A percentile compares a stretch with the other conserved stretches of the same genome.
These are phyloP conservation scores for Monosporozyma servazzii DNA, from an alignment of 805 yeast genomes.

Conservation along the genomic window DNA sequence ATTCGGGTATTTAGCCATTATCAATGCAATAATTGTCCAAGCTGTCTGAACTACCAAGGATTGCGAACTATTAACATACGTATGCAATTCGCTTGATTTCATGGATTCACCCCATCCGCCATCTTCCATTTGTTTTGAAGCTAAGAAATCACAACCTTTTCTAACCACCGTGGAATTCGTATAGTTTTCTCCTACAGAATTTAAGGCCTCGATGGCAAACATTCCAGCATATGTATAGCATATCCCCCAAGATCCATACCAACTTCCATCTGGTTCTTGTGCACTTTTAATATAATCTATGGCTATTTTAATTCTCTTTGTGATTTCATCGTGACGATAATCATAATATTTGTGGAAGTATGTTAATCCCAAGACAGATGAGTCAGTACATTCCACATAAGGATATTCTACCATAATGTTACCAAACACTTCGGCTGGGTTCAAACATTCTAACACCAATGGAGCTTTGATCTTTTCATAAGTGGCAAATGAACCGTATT, in stretches of 20 bases:
- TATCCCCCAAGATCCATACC: constrained; percentile 99
- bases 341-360: constrained; percentile 59
- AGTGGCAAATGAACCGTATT: constrained; percentile 86
- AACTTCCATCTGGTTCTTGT: constrained; percentile 78
- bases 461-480: constrained; percentile 84
- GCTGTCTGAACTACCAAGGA: constrained; percentile 83
- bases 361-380: constrained; percentile 80
- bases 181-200: constrained; percentile 58
- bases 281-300: constrained; percentile 56
- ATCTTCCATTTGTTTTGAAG: constrained; percentile 63
- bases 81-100: constrained; percentile 75
- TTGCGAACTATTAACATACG: constrained; percentile 54
- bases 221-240: constrained; percentile 93
- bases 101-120: constrained; percentile 98
- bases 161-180: constrained; percentile 50
- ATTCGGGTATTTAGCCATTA: constrained; percentile 76
- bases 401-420: constrained; percentile 98
- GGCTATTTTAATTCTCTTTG: constrained; percentile 63
- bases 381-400: constrained; percentile 96
- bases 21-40: constrained; percentile 80
- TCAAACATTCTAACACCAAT: constrained; percentile 61
- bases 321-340: constrained; percentile 59
- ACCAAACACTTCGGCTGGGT: constrained; percentile 97
- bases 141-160: constrained; percentile 79
- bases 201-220: constrained; percentile 93